These are phyloP conservation scores for Tetradesmus obliquus DNA, from an alignment of 139 green algal genomes.

Conservation along the genomic window DNA sequence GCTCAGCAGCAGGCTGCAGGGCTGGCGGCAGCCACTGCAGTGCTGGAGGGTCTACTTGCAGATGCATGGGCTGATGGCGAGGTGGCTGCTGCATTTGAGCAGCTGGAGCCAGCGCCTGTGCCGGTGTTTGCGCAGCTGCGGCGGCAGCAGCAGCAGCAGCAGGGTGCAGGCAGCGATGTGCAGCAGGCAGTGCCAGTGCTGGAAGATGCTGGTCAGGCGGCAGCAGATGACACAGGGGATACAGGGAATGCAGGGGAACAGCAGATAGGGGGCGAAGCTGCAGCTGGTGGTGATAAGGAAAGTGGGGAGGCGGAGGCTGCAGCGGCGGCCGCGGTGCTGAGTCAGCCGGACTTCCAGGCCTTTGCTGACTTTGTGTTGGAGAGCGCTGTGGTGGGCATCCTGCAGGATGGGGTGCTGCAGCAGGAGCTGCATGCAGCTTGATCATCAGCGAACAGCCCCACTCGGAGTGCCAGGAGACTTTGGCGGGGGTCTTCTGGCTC, in stretches of 20 bases:
- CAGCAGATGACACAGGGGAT: background rate
- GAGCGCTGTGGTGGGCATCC: slow-evolving; percentile 26
- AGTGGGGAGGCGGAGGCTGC: background rate
- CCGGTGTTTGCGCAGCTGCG: background rate
- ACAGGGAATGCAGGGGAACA: background rate
- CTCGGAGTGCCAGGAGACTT: too few relatives aligned
- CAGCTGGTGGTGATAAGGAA: background rate
- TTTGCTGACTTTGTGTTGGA: slow-evolving; percentile 63
- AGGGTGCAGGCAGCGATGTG: background rate
- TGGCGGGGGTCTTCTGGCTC: too few relatives aligned
- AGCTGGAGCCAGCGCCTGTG: slow-evolving; percentile 36
- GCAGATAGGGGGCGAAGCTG: background rate
- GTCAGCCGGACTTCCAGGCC: slow-evolving; percentile 41
- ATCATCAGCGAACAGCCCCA: background rate
- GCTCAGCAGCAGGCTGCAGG: background rate
- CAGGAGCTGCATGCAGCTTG: background rate
- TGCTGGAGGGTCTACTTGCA: slow-evolving; percentile 24
- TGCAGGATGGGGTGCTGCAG: slow-evolving; percentile 13
- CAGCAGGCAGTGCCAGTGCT: background rate
- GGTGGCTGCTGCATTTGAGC: slow-evolving; percentile 25
- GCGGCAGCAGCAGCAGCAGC: slow-evolving; percentile 12
- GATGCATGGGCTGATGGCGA: slow-evolving; percentile 36
- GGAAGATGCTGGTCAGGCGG: background rate
- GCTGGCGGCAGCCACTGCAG: background rate
- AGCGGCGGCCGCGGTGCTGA: background rate